Percentiles rank a stretch among this genome's conserved stretches.
These are phyloP conservation scores for Thermochaetoides thermophila DNA, from an alignment of 495 filamentous ascomycete species.

Conservation along the genomic window DNA sequence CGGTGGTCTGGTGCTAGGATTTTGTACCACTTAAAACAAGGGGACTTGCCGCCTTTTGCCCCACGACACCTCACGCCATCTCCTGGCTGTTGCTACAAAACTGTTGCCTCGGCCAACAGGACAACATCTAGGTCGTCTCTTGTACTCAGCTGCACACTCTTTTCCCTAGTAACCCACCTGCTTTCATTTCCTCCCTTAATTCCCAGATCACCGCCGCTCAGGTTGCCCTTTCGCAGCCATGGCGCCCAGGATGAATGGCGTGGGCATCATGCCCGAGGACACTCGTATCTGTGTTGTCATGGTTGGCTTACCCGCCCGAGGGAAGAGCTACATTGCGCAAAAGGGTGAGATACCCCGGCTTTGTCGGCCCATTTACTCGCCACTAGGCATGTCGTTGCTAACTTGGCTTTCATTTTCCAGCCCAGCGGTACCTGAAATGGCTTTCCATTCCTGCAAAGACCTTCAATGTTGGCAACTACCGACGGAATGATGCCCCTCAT, in stretches of 20 bases:
- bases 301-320: conserved; percentile 89
- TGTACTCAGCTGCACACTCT: no score
- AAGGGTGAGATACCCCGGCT: conserved; percentile 49
- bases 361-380: neutral
- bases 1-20: no score
- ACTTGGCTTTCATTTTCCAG: conserved; percentile 29
- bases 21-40: no score
- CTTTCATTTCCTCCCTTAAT: conserved; percentile 2
- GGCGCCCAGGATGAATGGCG: conserved; percentile 32
- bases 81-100: no score
- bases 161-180: no score
- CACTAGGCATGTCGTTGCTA: neutral
- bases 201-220: conserved; percentile 3
- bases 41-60: no score
- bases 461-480: conserved; percentile 95
- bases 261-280: conserved; percentile 66
- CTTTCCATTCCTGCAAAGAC: conserved; percentile 81
- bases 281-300: conserved; percentile 96
- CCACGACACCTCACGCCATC: no score
- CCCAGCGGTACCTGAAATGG: conserved; percentile 90
- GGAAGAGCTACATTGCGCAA: conserved; percentile 92
- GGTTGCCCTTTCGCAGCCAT: conserved; percentile 16
- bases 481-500: conserved; percentile 70
- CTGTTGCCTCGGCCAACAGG: no score
- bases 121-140: no score